A percentile compares a stretch with the other conserved stretches of the same genome.
Conservation (phyloP, 306 rosid genomes). For the Herpetospermum pedunculosum region DNA sequence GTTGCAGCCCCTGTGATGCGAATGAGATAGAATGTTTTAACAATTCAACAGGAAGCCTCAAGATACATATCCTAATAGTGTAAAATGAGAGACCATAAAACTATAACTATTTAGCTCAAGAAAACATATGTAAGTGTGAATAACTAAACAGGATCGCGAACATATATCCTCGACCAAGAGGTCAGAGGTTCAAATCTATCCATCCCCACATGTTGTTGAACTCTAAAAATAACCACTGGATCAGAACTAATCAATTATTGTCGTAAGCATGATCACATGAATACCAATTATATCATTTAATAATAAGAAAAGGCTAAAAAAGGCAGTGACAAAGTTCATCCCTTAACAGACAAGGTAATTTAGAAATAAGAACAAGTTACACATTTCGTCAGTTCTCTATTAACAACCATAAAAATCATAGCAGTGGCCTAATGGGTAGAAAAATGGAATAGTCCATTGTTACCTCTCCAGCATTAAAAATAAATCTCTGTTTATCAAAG, state of each 20-base stretch:
- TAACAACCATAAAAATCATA: not conserved
- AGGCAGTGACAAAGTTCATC: not conserved
- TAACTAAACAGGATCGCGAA: too few species aligned
- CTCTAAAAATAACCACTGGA: too few species aligned
- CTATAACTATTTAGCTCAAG: not conserved
- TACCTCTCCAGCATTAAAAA: conserved; percentile 92
- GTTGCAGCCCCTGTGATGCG: conserved; percentile 57
- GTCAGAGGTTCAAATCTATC: too few species aligned
- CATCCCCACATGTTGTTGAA: too few species aligned
- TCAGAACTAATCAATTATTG: not conserved
- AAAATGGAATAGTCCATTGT: not conserved
- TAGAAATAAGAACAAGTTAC: not conserved
- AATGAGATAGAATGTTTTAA: not conserved
- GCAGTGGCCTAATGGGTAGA: not conserved
- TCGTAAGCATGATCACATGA: not conserved
- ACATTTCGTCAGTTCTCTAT: not conserved
- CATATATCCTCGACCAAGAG: too few species aligned
- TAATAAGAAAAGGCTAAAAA: not conserved
- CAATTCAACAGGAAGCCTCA: not conserved
- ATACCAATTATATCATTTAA: not conserved
- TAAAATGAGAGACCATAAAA: not conserved
- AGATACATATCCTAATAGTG: not conserved
- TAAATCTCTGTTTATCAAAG: conserved; percentile 79
- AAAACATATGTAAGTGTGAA: not conserved
- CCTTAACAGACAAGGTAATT: not conserved